Percentiles rank a stretch among this genome's conserved stretches.
Evolutionary conservation across 148 eudicot species (phyloP).

Genomic region (Silene uniflora): DNA sequence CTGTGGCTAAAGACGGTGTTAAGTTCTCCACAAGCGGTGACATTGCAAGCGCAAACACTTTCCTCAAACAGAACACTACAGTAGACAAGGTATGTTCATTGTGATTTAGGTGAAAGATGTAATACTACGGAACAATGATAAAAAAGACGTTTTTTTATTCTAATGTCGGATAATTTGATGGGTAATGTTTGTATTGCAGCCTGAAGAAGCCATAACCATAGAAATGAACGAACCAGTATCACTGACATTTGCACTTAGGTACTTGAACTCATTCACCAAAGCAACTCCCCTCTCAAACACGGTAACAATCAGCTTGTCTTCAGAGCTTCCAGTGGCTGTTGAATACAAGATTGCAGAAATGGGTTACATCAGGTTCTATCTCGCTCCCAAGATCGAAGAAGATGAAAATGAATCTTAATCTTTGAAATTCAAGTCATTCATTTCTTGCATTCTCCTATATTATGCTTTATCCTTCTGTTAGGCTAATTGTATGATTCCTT

Average conservation of each 20-base stretch:
- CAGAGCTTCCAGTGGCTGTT: constrained; percentile 82
- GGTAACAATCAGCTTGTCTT: constrained; percentile 81
- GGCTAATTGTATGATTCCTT: constrained; percentile 5
- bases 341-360: constrained; percentile 96
- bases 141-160: too few relatives aligned
- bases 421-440: neutral
- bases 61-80: constrained; percentile 79
- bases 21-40: constrained; percentile 86
- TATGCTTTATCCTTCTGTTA: neutral
- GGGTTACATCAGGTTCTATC: constrained; percentile 84
- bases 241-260: constrained; percentile 78
- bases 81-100: constrained; percentile 67
- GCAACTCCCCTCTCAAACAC: constrained; percentile 76
- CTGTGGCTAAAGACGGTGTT: constrained; percentile 91
- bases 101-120: neutral
- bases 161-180: too few relatives aligned
- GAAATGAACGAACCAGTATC: constrained; percentile 93
- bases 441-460: neutral
- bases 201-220: constrained; percentile 76
- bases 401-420: constrained; percentile 62
- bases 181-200: constrained; percentile 41
- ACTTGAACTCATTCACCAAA: constrained; percentile 89
- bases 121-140: too few relatives aligned
- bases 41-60: constrained; percentile 79
- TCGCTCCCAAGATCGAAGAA: constrained; percentile 93